Percentiles rank a stretch among this genome's conserved stretches.
These are phyloP conservation scores for Cichorium intybus DNA, from an alignment of 140 eudicot genomes.

Conservation along the genomic window DNA sequence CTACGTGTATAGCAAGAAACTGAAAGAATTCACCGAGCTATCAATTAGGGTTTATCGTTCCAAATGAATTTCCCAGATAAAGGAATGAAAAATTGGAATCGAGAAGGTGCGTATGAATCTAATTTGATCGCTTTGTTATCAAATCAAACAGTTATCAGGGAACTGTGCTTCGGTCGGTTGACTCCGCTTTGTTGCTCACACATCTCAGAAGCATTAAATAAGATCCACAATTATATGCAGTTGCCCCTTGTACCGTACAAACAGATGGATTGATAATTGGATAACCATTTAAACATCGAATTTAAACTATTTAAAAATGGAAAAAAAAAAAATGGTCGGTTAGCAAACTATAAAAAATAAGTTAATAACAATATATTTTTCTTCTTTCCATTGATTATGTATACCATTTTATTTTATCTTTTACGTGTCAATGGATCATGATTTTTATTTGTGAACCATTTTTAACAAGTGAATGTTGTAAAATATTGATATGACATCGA, in stretches of 20 bases:
- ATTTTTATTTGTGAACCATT: no score
- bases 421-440: no score
- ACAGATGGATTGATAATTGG: no score
- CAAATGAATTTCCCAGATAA: neutral
- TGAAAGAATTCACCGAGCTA: neutral
- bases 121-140: constrained; percentile 17
- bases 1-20: neutral
- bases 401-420: no score
- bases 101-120: constrained; percentile 5
- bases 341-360: no score
- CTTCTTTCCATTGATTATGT: no score
- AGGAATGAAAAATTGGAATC: neutral
- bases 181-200: constrained; percentile 3
- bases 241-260: neutral
- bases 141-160: neutral
- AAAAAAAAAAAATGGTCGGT: no score
- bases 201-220: neutral
- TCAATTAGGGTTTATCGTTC: constrained; percentile 9
- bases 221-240: constrained; percentile 15
- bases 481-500: no score
- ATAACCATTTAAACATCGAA: no score
- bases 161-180: constrained; percentile 23
- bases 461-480: no score
- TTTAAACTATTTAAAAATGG: no score
- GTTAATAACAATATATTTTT: no score